Evolutionary conservation across 441 rosid species (phyloP).

Genomic region (Populus hybrid): DNA sequence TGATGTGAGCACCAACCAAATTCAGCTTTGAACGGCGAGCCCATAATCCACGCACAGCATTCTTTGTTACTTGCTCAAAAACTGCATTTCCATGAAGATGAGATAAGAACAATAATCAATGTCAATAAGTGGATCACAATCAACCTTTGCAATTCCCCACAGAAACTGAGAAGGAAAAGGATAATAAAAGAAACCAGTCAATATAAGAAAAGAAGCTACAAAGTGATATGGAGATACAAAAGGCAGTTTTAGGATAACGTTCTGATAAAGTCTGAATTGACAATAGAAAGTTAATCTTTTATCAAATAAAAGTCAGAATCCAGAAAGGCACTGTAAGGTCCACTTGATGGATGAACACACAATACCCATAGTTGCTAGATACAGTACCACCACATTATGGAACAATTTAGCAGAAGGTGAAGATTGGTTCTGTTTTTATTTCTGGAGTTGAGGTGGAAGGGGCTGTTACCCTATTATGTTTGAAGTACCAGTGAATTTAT

Average conservation of each 20-base stretch:
- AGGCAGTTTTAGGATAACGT: background rate
- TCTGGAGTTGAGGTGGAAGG: background rate
- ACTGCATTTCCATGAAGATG: conserved; percentile 43
- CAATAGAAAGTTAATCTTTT: background rate
- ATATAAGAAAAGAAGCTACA: background rate
- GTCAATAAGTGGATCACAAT: background rate
- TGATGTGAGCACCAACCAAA: conserved; percentile 97
- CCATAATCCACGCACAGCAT: conserved; percentile 94
- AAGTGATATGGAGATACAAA: background rate
- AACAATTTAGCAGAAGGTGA: background rate
- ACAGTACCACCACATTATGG: background rate
- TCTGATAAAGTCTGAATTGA: background rate
- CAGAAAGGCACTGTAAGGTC: background rate
- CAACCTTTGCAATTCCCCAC: background rate
- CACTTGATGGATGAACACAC: background rate
- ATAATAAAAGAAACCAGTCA: background rate
- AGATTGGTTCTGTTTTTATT: background rate
- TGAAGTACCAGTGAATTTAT: background rate
- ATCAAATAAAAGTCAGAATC: background rate
- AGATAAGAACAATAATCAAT: background rate
- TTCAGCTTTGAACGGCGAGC: conserved; percentile 92
- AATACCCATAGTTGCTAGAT: background rate
- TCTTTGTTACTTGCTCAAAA: conserved; percentile 94
- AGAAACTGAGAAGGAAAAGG: background rate
- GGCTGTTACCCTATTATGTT: background rate